Percentiles rank a stretch among this genome's conserved stretches.
phyloP scores from a whole-genome alignment of 164 flowering plant genomes.

The Amborella trichopoda region DNA sequence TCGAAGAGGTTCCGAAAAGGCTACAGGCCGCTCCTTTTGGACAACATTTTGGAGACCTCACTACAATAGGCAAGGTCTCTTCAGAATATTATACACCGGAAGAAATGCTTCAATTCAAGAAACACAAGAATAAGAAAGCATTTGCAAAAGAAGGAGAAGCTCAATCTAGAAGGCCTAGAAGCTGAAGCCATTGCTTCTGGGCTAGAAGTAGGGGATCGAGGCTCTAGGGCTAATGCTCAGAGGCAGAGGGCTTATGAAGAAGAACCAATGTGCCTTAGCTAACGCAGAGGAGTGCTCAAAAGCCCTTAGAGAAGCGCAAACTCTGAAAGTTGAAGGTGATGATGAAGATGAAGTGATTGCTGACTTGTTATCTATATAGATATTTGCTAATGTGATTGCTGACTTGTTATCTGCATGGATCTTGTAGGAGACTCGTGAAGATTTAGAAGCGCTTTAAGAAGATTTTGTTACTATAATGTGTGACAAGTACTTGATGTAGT shows the following conservation, averaged over 20 bases:
- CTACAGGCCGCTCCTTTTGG: constrained; percentile 42
- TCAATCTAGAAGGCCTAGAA: constrained; percentile 86
- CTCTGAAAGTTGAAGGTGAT: constrained; percentile 24
- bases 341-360: too few relatives aligned
- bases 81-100: constrained; percentile 85
- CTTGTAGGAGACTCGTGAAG: too few relatives aligned
- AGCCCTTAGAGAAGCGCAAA: constrained; percentile 45
- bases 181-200: constrained; percentile 87
- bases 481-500: too few relatives aligned
- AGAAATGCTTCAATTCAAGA: constrained; percentile 88
- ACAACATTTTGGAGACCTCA: constrained; percentile 56
- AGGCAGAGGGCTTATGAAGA: constrained; percentile 54
- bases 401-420: too few relatives aligned
- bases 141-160: constrained; percentile 75
- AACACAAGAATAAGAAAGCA: constrained; percentile 89
- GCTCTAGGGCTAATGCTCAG: constrained; percentile 57
- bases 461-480: too few relatives aligned
- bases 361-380: too few relatives aligned
- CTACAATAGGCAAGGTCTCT: constrained; percentile 34
- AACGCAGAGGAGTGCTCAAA: constrained; percentile 92
- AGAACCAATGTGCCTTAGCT: constrained; percentile 59
- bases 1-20: constrained; percentile 88
- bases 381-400: too few relatives aligned
- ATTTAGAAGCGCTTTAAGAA: too few relatives aligned
- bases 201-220: constrained; percentile 73